phyloP scores from a whole-genome alignment of 2,329 filamentous ascomycete genomes.

The Fusarium compactum region DNA sequence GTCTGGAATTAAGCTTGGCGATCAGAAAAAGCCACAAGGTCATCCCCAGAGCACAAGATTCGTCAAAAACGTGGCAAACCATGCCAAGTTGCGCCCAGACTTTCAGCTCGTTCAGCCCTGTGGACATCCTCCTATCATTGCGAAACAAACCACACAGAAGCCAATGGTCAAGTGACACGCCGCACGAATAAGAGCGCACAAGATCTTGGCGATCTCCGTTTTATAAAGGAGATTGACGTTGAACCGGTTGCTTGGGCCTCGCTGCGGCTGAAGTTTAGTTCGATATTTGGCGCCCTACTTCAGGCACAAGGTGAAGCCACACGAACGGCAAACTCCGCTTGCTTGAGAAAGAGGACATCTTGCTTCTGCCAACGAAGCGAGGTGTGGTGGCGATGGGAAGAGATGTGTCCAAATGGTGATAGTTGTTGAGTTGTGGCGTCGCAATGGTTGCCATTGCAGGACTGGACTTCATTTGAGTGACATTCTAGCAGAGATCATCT shows the following conservation, averaged over 20 bases:
- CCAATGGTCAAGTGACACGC: background rate
- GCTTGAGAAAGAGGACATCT: background rate
- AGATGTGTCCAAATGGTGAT: background rate
- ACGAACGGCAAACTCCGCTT: background rate
- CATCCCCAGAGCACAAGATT: constrained; percentile 5
- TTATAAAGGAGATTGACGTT: constrained; percentile 7
- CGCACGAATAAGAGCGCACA: background rate
- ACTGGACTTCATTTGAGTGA: background rate
- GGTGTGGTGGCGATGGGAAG: background rate
- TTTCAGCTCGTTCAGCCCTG: constrained; percentile 20
- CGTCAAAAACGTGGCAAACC: background rate
- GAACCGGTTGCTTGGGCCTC: background rate
- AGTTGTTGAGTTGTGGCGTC: background rate
- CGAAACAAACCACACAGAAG: background rate
- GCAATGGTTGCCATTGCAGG: background rate
- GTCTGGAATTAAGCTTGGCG: background rate
- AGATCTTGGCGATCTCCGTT: constrained; percentile 21
- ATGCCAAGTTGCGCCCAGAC: background rate
- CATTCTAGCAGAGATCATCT: background rate
- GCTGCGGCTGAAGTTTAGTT: constrained; percentile 30
- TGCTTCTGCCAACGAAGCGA: background rate
- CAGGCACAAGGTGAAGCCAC: constrained; percentile 25
- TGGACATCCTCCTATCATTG: background rate
- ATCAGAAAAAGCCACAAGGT: constrained; percentile 10
- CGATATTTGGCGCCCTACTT: constrained; percentile 10